Conservation (phyloP, 345 rosid species). For the Lepidium sativum region DNA sequence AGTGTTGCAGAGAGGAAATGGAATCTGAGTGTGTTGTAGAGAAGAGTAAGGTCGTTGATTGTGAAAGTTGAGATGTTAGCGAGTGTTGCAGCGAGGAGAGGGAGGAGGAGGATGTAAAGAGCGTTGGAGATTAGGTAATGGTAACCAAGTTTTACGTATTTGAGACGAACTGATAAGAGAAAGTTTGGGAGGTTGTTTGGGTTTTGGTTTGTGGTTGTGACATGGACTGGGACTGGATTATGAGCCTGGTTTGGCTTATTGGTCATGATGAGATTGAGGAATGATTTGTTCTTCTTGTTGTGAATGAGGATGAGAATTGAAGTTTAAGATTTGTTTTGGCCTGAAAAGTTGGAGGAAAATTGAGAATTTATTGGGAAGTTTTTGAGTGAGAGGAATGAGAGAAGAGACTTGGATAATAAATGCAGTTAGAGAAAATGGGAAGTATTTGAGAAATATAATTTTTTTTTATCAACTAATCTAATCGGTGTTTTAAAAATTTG, state of each 20-base stretch:
- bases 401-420: constrained; percentile 7
- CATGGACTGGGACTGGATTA: constrained; percentile 27
- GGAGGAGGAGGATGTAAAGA: constrained; percentile 49
- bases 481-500: no score
- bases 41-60: constrained; percentile 29
- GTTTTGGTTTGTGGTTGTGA: constrained; percentile 25
- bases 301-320: constrained; percentile 1
- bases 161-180: constrained; percentile 59
- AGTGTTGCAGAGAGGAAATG: constrained; percentile 45
- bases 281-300: not conserved
- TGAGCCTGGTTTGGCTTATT: not conserved
- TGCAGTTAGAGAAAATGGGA: constrained; percentile 9
- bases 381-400: constrained; percentile 5
- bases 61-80: constrained; percentile 52
- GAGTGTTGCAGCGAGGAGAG: constrained; percentile 34
- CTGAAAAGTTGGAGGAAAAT: constrained; percentile 2
- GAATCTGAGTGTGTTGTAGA: constrained; percentile 45
- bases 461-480: no score
- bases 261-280: not conserved
- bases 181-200: constrained; percentile 59
- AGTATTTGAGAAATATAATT: constrained; percentile 1
- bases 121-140: constrained; percentile 80
- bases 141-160: constrained; percentile 77
- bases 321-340: no score
- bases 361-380: constrained; percentile 27